Evolutionary conservation across 257 asterid species (phyloP), one percentile per base, ranked within the genome.

Genomic region (Scutellaria baicalensis): DNA sequence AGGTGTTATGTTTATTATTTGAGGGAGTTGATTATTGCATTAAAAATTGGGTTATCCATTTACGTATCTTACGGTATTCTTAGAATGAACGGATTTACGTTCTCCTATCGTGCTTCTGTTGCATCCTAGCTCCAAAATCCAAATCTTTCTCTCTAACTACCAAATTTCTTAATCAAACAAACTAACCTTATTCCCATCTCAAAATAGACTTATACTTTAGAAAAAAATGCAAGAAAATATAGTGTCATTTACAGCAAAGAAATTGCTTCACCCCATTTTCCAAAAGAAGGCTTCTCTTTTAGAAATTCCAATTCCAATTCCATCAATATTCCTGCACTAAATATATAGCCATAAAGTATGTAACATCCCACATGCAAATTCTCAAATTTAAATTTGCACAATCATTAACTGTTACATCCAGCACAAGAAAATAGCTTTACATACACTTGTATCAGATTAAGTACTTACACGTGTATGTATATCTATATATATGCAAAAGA

Each of bases 351-450:
- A 73, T 5, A 73, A 72, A 73, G 57, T 59, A 77, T 70, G 36
- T 47, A 76, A 66, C 80, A 73, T 50, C 54, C 75, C 81, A 78
- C 86, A 75, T 82, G 84, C 84, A 72, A 78, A 65, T 47, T 44
- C 51, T 54, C 79, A 71, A 68, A 58, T 39, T 27, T 33, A 50
- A 69, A 77, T 59, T 68, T 63, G 43, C 69, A 38, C 13, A 73
- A 75, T 71, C 43, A 56, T 68, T 68, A 67, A 70, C 57, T 81
- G 63, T 56, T 55, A 66, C 66, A 70, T 77, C 77, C 74, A 69
- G 42, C 71, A 48, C 20, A 55, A 23, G 23, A 62, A 67, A 3
- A 77, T n/a, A 36, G 6, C 16, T 42, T 38, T 68, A 21, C 9
- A 14, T 55, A 38, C 14, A 18, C 13, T 0, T 48, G 8, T 8